These are phyloP conservation scores for Phytophthora chlamydospora DNA, from an alignment of 352 stramenopile species.

Conservation along the genomic window DNA sequence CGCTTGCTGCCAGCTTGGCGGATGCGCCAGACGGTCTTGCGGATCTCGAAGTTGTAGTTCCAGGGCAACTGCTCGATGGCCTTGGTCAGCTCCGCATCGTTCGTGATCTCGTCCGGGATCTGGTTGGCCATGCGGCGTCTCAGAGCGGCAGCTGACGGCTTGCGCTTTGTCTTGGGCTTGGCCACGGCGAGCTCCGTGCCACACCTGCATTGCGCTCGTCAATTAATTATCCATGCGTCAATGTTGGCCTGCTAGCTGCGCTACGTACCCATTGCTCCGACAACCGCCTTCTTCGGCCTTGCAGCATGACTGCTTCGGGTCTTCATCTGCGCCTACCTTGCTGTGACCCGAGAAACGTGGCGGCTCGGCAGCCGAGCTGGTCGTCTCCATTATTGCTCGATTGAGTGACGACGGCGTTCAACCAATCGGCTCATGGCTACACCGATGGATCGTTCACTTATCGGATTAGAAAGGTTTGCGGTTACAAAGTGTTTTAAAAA, in stretches of 20 bases:
- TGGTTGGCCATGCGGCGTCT: conserved; percentile 86
- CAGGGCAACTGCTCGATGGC: conserved; percentile 95
- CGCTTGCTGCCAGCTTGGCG: conserved; percentile 86
- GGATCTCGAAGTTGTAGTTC: conserved; percentile 99
- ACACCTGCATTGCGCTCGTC: conserved; percentile 11
- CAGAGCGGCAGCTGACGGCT: conserved; percentile 58
- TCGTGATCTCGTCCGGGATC: conserved; percentile 92
- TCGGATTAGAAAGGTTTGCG: too few species aligned
- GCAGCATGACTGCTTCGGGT: conserved; percentile 17
- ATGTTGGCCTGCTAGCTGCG: neutral
- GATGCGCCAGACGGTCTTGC: conserved; percentile 98
- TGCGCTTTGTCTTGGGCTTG: conserved; percentile 64
- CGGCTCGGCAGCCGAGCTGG: conserved; percentile 21
- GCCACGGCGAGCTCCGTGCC: conserved; percentile 35
- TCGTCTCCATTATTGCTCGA: conserved; percentile 7
- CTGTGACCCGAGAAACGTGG: conserved; percentile 68
- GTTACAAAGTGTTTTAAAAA: too few species aligned
- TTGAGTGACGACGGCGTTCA: conserved; percentile 7
- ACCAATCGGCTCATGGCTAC: conserved; percentile 22
- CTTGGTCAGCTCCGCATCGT: conserved; percentile 86
- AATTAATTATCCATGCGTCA: neutral
- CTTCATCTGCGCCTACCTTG: conserved; percentile 7
- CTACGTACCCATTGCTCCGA: conserved; percentile 24
- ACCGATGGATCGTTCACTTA: neutral
- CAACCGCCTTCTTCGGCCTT: conserved; percentile 14